Percentiles rank a stretch among this genome's conserved stretches.
These are phyloP conservation scores for Diaporthe ampelina DNA, from an alignment of 2,329 filamentous ascomycete species.

Conservation along the genomic window DNA sequence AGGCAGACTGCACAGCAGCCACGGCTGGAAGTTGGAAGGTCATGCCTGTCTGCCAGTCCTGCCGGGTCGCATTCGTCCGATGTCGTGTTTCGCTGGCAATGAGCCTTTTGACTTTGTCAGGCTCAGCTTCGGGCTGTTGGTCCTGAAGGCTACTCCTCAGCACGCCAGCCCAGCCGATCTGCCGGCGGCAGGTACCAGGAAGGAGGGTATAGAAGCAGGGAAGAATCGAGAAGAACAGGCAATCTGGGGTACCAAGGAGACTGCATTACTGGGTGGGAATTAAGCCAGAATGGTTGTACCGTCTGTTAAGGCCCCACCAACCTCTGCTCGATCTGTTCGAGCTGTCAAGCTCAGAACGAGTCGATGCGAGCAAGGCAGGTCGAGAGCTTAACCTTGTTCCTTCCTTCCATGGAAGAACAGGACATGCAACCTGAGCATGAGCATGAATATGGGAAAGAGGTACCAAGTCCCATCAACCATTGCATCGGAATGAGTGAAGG, in stretches of 20 bases:
- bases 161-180: neutral
- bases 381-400: neutral
- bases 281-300: neutral
- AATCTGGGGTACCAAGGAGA: neutral
- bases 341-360: neutral
- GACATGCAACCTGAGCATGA: neutral
- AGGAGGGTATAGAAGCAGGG: slow-evolving; percentile 36
- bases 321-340: too few relatives aligned
- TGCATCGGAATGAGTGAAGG: slow-evolving; percentile 1
- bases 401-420: neutral
- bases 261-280: neutral
- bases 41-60: slow-evolving; percentile 10
- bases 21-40: neutral
- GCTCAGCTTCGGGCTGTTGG: slow-evolving; percentile 1
- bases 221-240: neutral
- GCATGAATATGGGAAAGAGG: neutral
- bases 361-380: neutral
- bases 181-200: slow-evolving; percentile 10
- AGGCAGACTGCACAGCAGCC: neutral
- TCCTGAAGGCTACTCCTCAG: slow-evolving; percentile 10
- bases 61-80: slow-evolving; percentile 16
- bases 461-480: neutral
- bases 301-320: neutral
- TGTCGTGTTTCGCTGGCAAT: slow-evolving; percentile 12
- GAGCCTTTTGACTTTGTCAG: slow-evolving; percentile 9